Evolutionary conservation across 768 basidiomycete genomes (phyloP).

Genomic region (Mycena rebaudengoi): DNA sequence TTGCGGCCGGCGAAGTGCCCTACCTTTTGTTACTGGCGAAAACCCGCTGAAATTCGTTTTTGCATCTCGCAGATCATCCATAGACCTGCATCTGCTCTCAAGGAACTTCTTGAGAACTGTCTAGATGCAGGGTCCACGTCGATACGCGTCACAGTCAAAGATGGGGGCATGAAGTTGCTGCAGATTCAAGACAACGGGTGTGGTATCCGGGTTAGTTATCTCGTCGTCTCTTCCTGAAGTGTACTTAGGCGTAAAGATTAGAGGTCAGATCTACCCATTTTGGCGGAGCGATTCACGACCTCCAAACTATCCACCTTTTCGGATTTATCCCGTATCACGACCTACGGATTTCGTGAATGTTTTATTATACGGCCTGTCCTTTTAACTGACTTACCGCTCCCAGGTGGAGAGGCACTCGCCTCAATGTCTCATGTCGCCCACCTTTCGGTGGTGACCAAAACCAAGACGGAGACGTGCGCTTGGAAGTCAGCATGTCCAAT

Average conservation of each 20-base stretch:
- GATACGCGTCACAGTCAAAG: slow-evolving; percentile 89
- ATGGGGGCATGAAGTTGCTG: slow-evolving; percentile 93
- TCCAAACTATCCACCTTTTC: slow-evolving; percentile 90
- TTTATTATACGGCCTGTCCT: background rate
- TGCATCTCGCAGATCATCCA: slow-evolving; percentile 72
- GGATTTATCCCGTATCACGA: slow-evolving; percentile 83
- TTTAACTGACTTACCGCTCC: background rate
- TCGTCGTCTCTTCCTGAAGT: background rate
- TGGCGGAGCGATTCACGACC: slow-evolving; percentile 95
- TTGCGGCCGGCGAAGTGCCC: slow-evolving; percentile 80
- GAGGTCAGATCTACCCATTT: slow-evolving; percentile 89
- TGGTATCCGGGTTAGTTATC: slow-evolving; percentile 87
- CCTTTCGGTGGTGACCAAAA: slow-evolving; percentile 91
- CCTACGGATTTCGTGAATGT: slow-evolving; percentile 89
- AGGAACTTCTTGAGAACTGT: slow-evolving; percentile 94
- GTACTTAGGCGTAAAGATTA: slow-evolving; percentile 36
- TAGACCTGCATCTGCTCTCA: slow-evolving; percentile 92
- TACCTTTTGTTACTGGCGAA: background rate
- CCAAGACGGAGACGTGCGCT: slow-evolving; percentile 79
- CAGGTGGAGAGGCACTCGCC: slow-evolving; percentile 84
- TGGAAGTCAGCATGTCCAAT: slow-evolving; percentile 81
- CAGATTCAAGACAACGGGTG: slow-evolving; percentile 98
- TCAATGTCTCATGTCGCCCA: slow-evolving; percentile 95
- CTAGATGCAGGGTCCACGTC: slow-evolving; percentile 93
- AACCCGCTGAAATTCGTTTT: background rate